A percentile compares a stretch with the other conserved stretches of the same genome.
Conservation (phyloP, 2,329 filamentous ascomycete species). For the Penicillium nordicum region DNA sequence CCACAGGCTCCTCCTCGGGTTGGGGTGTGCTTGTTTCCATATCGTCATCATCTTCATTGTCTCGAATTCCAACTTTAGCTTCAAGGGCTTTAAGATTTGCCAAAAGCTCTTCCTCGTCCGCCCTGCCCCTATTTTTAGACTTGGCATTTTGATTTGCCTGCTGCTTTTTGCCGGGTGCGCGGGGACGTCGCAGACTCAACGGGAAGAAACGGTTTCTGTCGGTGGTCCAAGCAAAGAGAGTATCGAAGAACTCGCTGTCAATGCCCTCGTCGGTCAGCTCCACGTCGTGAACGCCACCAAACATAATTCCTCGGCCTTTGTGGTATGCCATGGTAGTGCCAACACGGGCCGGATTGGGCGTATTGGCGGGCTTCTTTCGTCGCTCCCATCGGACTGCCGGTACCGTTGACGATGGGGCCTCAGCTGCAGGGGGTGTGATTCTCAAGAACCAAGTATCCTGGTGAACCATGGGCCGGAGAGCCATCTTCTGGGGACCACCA, state of each 20-base stretch:
- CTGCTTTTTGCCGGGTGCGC: constrained; percentile 62
- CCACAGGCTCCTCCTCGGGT: constrained; percentile 53
- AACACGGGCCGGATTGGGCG: constrained; percentile 76
- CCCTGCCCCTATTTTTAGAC: constrained; percentile 68
- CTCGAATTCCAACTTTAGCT: constrained; percentile 63
- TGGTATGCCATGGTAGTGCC: constrained; percentile 93
- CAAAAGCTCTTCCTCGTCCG: constrained; percentile 86
- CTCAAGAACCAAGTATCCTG: constrained; percentile 93
- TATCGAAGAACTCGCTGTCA: constrained; percentile 95
- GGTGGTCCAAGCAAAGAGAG: constrained; percentile 87
- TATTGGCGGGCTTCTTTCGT: constrained; percentile 86
- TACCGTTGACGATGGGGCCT: constrained; percentile 61
- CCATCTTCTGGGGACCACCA: constrained; percentile 60
- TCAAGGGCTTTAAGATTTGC: constrained; percentile 82
- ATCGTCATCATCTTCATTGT: constrained; percentile 46
- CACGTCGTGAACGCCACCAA: constrained; percentile 91
- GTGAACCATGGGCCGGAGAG: constrained; percentile 82
- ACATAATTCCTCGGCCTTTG: constrained; percentile 86
- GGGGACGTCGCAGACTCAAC: constrained; percentile 69
- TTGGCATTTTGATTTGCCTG: constrained; percentile 44
- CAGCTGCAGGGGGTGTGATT: constrained; percentile 67
- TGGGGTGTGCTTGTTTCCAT: constrained; percentile 44
- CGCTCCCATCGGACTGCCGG: constrained; percentile 86
- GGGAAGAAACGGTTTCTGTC: constrained; percentile 95
- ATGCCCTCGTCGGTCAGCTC: constrained; percentile 91